Evolutionary conservation across 306 rosid genomes (phyloP), one percentile per base, ranked within the genome.

Genomic region (Cucumis melo): DNA sequence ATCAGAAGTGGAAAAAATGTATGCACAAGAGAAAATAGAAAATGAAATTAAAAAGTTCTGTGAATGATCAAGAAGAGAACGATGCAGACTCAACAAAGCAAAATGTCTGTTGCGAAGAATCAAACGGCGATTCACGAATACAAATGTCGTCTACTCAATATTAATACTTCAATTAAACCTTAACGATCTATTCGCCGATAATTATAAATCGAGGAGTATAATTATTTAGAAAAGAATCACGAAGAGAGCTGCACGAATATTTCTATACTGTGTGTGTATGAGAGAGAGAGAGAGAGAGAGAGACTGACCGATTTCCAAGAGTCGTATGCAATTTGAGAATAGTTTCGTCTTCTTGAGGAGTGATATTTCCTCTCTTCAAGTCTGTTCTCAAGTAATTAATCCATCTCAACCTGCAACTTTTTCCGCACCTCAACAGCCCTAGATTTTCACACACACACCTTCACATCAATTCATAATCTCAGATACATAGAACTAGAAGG

Each of bases 361-460:
- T 88, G 74, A 93, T 87, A 85, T 89, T 93, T 15, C 98, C 97
- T 85, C 98, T 91, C 95, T 89, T 93, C 79, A 93, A 88, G 53
- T 91, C 93, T 51, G 86, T 83, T 80, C 98, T 85, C 80, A 93
- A 82, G 75, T 91, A 91, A 77, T 93, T 93, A 8, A 89, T 93
- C 98, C 98, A 93, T 78, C 98, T 89, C 73, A 93, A 83, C 84
- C 98, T 89, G 41, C 76, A 71, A 48, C 76, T 71, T 59, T 71
- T 71, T 46, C 76, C 76, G 64, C 98, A 90, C 78, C 98, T 24
- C 55, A 71, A 71, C 16, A 71, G 59, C 38, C 76, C 76, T 71
- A 71, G 9, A 21, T 48, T 71, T 63, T 17, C 46, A 63, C 48
- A 36, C 15, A 19, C 3, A 63, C 36, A 42, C 8, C 16, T 27